Conservation (phyloP, 129 eudicot species). For the Calendula officinalis region DNA sequence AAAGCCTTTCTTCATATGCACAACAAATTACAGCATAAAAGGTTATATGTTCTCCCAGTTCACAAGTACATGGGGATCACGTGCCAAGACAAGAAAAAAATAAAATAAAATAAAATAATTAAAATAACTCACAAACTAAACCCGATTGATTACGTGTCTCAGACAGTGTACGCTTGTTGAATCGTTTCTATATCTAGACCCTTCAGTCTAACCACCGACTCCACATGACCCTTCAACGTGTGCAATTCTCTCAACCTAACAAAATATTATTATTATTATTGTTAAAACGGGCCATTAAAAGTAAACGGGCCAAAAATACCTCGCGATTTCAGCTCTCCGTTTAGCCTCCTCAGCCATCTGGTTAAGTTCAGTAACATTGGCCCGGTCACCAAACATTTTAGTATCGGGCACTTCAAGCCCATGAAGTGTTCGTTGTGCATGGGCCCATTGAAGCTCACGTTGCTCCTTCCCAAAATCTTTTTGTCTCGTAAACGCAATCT, state of each 20-base stretch:
- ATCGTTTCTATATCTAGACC: conserved; percentile 95
- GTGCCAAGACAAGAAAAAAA: conserved; percentile 17
- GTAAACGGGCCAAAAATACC: conserved; percentile 35
- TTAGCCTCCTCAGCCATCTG: conserved; percentile 99
- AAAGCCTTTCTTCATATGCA: conserved; percentile 39
- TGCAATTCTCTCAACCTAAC: conserved; percentile 85
- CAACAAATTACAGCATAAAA: conserved; percentile 36
- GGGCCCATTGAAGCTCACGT: conserved; percentile 98
- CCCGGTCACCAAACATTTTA: conserved; percentile 68
- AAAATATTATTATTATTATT: no score
- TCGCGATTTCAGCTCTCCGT: conserved; percentile 96
- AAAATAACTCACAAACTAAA: conserved; percentile 25
- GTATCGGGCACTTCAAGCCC: conserved; percentile 97
- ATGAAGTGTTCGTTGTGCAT: conserved; percentile 98
- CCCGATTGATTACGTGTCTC: conserved; percentile 20
- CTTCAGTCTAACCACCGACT: conserved; percentile 91
- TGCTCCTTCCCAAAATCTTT: conserved; percentile 98
- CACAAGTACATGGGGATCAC: conserved; percentile 34
- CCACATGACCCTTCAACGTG: conserved; percentile 95
- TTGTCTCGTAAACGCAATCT: conserved; percentile 97
- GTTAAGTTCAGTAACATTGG: conserved; percentile 79
- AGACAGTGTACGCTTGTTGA: conserved; percentile 95
- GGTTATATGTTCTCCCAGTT: conserved; percentile 29
- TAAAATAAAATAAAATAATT: conserved; percentile 18
- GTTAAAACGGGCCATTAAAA: not conserved